Evolutionary conservation across 345 rosid genomes (phyloP), one percentile per base, ranked within the genome.

Genomic region (Psidium guajava): DNA sequence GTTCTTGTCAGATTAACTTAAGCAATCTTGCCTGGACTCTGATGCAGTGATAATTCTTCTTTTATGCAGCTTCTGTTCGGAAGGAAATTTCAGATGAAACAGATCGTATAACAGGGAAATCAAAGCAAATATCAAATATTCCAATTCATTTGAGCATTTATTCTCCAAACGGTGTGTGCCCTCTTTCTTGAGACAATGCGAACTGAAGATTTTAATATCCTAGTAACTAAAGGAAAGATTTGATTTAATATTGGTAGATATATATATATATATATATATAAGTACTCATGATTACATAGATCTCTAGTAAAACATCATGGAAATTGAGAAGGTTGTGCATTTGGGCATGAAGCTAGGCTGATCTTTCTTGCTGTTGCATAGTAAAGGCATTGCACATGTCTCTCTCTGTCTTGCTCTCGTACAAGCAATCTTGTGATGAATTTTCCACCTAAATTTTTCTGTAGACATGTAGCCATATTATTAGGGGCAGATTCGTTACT

Each of bases 121-220:
- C 94, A 59, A 94, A 94, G 91, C 94, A 92, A 84, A 94, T 94
- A 82, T 94, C 96, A 57, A 93, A 94, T 83, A 36, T 92, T 83
- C 96, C 96, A n/a, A 94, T 94, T 87, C 96, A 94, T 5, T 88
- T 94, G 64, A 94, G 96, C 85, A 91, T 94, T 84, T 94, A 93
- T 87, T 94, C 96, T 82, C 98, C 99, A 85, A 91, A 94, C 84
- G 98, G 99, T 97, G 82, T 85, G 95, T 91, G 84, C 86, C 83
- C 85, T 57, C 9, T 40, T 57, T 77, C 86, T 52, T 49, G 42
- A 69, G 77, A 69, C 18, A 18, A 55, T 18, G 44, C 61, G 51
- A 8, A n/a, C 83, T 47, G 42, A 24, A 40, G 11, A 75, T 85
- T 84, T 52, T 54, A 40, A 54, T 54, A 54, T 54, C 74, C 74